Base-by-base conservation (phyloP, 2,329 filamentous ascomycete species). In the Trichoderma sp. region DNA sequence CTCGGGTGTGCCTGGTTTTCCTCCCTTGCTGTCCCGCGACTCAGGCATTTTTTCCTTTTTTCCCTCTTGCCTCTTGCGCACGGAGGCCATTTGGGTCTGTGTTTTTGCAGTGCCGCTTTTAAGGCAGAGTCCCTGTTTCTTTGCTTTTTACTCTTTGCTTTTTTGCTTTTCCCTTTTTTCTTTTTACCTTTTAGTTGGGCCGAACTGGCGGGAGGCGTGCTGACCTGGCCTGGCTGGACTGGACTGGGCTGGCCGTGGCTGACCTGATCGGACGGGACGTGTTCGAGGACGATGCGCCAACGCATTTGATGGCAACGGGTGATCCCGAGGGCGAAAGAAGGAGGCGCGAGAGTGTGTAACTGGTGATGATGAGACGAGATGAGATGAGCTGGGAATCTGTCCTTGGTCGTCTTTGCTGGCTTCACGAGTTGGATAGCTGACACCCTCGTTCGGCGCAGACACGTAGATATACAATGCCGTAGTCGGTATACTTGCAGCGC, bases 11-110 rank as follows among this genome's bases (percentile, higher is more conserved):
- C 75, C 75, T 76, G 69, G 68, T 41, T 50, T 50, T 53, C 9
- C 62, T 74, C 62, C 63, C 69, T 72, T 72, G 69, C 56, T 59
- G 71, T 73, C 75, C 69, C 69, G 69, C 64, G 64, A 73, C 29
- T 73, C 69, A 68, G 75, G 53, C 31, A 35, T 62, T 56, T 64
- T 65, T 64, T 65, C 21, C 50, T 56, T 63, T 64, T 27, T 35
- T 72, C n/a, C 50, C 27, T 56, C 18, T 53, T 72, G 11, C 27
- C 31, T 72, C 21, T 38, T 64, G 59, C 69, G 69, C 69, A 72
- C 69, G 60, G 69, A 35, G 69, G 21, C 69, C 65, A 62, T 71
- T 64, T 29, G 27, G 74, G 67, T 62, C 74, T 60, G 60, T 50
- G 56, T 60, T 50, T 45, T 45, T 27, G 38, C 45, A 71, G 74